These are phyloP conservation scores for Phialocephala sp. DNA, from an alignment of 2,329 filamentous ascomycete species.

Conservation along the genomic window DNA sequence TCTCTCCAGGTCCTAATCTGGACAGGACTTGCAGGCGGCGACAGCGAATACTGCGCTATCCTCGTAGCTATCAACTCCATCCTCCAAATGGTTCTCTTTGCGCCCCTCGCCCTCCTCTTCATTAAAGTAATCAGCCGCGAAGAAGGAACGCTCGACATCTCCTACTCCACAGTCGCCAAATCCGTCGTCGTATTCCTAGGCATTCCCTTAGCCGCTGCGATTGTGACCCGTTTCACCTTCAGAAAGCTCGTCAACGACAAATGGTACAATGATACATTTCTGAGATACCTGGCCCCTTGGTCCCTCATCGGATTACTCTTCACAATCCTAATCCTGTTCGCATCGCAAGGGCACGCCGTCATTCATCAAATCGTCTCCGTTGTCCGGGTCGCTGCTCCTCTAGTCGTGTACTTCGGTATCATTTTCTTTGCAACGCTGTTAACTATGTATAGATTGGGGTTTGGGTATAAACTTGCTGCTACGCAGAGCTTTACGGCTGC, in stretches of 20 bases:
- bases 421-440: constrained; percentile 75
- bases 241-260: constrained; percentile 57
- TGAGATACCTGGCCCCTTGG: constrained; percentile 73
- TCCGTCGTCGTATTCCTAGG: constrained; percentile 86
- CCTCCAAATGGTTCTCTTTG: constrained; percentile 75
- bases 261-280: constrained; percentile 72
- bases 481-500: constrained; percentile 89
- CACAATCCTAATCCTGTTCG: constrained; percentile 86
- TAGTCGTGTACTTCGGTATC: constrained; percentile 79
- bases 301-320: constrained; percentile 85
- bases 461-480: constrained; percentile 70
- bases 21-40: constrained; percentile 78
- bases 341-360: constrained; percentile 77
- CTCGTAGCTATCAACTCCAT: constrained; percentile 78
- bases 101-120: constrained; percentile 68
- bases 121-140: constrained; percentile 69
- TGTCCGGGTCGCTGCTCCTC: constrained; percentile 77
- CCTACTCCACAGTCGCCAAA: constrained; percentile 73
- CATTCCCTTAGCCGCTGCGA: constrained; percentile 79
- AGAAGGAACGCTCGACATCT: constrained; percentile 49
- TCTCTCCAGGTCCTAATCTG: constrained; percentile 64
- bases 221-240: constrained; percentile 73
- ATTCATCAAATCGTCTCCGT: constrained; percentile 86
- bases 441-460: constrained; percentile 68
- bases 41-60: constrained; percentile 80